Evolutionary conservation across 1,139 yeast genomes (phyloP).

Genomic region (Magnusiomyces fungicola): DNA sequence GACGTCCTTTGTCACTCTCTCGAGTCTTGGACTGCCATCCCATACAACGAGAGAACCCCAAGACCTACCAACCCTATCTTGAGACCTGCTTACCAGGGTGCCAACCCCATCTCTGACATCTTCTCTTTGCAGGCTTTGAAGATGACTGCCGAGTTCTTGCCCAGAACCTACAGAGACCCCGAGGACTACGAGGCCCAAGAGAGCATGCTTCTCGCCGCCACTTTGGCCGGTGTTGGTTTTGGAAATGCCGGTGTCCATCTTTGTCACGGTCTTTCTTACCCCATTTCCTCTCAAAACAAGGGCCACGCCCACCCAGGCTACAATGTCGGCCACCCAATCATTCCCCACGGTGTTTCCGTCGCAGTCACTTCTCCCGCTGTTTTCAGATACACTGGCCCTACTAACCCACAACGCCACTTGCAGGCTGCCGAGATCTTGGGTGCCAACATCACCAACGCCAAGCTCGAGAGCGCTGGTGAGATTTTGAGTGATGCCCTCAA

Average conservation of each 20-base stretch:
- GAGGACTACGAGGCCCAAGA: constrained; percentile 36
- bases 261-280: constrained; percentile 38
- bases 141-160: constrained; percentile 35
- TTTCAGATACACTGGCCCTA: constrained; percentile 35
- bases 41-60: constrained; percentile 35
- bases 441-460: constrained; percentile 33
- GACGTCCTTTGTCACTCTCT: constrained; percentile 42
- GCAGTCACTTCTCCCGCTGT: constrained; percentile 39
- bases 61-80: constrained; percentile 35
- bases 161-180: constrained; percentile 34
- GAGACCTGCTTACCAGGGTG: constrained; percentile 39
- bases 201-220: constrained; percentile 36
- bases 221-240: constrained; percentile 38
- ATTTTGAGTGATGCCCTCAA: constrained; percentile 32
- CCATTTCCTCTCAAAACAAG: constrained; percentile 35
- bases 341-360: constrained; percentile 38
- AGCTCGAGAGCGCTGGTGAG: constrained; percentile 36
- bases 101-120: constrained; percentile 38
- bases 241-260: constrained; percentile 40
- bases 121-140: constrained; percentile 35
- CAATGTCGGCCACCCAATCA: constrained; percentile 34
- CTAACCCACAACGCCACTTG: constrained; percentile 37
- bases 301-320: constrained; percentile 36
- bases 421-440: constrained; percentile 36
- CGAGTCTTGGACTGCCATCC: constrained; percentile 40